Base-by-base conservation (phyloP, 495 filamentous ascomycete genomes). In the Penicillium canescens region DNA sequence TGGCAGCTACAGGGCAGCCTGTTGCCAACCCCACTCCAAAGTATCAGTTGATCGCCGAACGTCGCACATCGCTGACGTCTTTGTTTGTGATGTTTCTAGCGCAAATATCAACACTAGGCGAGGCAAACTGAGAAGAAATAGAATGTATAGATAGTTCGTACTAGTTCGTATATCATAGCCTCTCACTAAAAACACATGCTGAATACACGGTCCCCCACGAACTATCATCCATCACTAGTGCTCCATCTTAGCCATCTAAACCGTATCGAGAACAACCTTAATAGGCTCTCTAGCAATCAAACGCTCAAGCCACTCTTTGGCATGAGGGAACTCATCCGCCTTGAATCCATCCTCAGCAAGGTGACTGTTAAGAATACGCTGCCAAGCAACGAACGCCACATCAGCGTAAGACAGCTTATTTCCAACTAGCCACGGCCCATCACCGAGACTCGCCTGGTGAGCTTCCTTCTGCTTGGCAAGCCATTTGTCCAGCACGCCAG, bases 371-470 rank as follows among this genome's bases (percentile, higher is more conserved):
- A 51, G 72, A 82, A 10, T 67, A 72, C 45, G 7, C 24, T 54
- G 51, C 51, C 51, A 54, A 10, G 41, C n/a, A 39, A 46, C 40
- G 11, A 44, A 54, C 6, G 51, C 34, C 2, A 54, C 11, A 16
- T 54, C 51, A 3, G 42, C 51, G 21, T 46, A 54, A 9, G 51
- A 54, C 35, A 68, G 64, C 55, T 78, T 80, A 33, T 72, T 71
- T 0, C 82, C 83, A 20, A 87, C 83, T 4, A 87, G 63, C 57
- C 65, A 84, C 9, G 42, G 51, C 31, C 51, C 51, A 46, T 46
- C 51, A 7, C 24, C 51, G 18, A 37, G 21, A 6, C 12, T 21
- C 48, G 76, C 56, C 48, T 75, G 70, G 28, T 62, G 66, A 4
- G 61, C 60, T 13, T 40, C 51, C 50, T 77, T 59, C 51, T 78